Percentiles rank a stretch among this genome's conserved stretches.
phyloP scores from a whole-genome alignment of 768 basidiomycete genomes.

The Lactarius pseudohatsudake region DNA sequence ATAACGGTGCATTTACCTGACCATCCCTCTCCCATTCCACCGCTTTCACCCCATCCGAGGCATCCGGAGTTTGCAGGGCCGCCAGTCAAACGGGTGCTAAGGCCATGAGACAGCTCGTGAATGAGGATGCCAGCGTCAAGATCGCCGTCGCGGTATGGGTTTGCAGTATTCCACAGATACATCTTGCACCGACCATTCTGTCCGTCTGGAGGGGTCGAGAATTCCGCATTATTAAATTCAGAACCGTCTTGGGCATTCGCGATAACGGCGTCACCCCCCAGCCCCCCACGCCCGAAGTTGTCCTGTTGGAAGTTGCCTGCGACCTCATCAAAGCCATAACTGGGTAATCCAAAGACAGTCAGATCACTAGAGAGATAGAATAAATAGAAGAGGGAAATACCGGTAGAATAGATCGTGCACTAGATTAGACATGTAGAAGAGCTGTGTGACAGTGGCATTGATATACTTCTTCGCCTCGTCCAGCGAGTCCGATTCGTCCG shows the following conservation, averaged over 20 bases:
- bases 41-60: slow-evolving; percentile 93
- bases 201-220: slow-evolving; percentile 81
- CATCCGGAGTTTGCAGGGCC: slow-evolving; percentile 92
- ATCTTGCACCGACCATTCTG: slow-evolving; percentile 91
- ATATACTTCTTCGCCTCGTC: slow-evolving; percentile 79
- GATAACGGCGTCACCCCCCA: slow-evolving; percentile 86
- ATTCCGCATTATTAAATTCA: slow-evolving; percentile 91
- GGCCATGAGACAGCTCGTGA: slow-evolving; percentile 84
- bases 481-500: slow-evolving; percentile 55
- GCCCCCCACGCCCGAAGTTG: slow-evolving; percentile 91
- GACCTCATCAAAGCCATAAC: slow-evolving; percentile 89
- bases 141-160: slow-evolving; percentile 92
- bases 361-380: neutral
- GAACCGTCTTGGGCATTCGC: slow-evolving; percentile 95
- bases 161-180: slow-evolving; percentile 93
- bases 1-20: slow-evolving; percentile 49
- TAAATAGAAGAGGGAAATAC: slow-evolving; percentile 30
- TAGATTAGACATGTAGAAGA: slow-evolving; percentile 86
- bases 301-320: slow-evolving; percentile 97
- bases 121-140: slow-evolving; percentile 97
- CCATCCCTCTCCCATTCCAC: slow-evolving; percentile 99
- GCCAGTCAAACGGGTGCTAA: slow-evolving; percentile 92
- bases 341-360: slow-evolving; percentile 33
- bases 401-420: slow-evolving; percentile 83
- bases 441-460: slow-evolving; percentile 81